Evolutionary conservation across 208 protist species (phyloP).

Genomic region (Sergeia podlipaevii): DNA sequence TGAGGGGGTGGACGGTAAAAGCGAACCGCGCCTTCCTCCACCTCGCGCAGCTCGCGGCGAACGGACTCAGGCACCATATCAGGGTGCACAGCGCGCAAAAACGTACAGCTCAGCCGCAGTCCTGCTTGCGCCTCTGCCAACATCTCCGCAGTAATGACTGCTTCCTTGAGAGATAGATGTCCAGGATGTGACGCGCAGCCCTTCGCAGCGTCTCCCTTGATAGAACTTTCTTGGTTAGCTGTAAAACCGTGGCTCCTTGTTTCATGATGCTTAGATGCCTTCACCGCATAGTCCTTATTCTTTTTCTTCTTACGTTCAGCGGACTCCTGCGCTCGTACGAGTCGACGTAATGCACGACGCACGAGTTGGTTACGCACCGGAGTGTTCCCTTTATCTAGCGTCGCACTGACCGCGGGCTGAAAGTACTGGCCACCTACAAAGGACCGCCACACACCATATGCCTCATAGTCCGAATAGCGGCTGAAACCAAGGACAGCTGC

Average conservation of each 20-base stretch:
- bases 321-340: conserved; percentile 21
- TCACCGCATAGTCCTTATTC: too few relatives aligned
- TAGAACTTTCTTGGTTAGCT: too few relatives aligned
- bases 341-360: conserved; percentile 34
- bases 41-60: conserved; percentile 37
- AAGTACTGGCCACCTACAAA: conserved; percentile 83
- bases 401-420: conserved; percentile 56
- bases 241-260: too few relatives aligned
- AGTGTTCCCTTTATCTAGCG: conserved; percentile 56
- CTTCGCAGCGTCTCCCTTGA: neutral
- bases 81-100: conserved; percentile 65
- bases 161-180: conserved; percentile 9
- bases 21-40: conserved; percentile 20
- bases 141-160: conserved; percentile 13
- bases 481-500: conserved; percentile 50
- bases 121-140: conserved; percentile 25
- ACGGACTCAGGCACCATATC: conserved; percentile 40
- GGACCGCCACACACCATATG: conserved; percentile 70
- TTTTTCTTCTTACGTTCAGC: neutral
- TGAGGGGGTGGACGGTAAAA: conserved; percentile 21
- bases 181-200: neutral
- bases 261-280: conserved; percentile 8
- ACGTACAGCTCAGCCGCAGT: conserved; percentile 58
- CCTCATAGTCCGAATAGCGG: conserved; percentile 35
- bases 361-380: conserved; percentile 72